phyloP scores from a whole-genome alignment of 2,329 filamentous ascomycete species.

The Aureobasidium leucospermi region DNA sequence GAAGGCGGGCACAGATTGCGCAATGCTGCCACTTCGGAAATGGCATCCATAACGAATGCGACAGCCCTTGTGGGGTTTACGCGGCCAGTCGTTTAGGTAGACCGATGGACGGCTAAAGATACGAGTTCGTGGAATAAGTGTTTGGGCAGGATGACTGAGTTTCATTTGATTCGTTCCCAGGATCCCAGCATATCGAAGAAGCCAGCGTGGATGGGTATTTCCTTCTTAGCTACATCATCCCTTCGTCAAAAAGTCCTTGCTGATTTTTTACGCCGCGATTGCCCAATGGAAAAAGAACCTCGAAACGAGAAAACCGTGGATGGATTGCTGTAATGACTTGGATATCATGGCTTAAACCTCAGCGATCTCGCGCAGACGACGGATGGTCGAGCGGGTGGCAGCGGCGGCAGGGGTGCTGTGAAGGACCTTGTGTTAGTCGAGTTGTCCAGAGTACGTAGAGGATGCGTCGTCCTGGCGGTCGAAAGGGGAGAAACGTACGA shows the following conservation, averaged over 20 bases:
- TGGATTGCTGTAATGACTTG: conserved; percentile 10
- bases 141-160: conserved; percentile 15
- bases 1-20: neutral
- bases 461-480: neutral
- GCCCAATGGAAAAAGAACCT: conserved; percentile 14
- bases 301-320: conserved; percentile 14
- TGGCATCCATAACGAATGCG: neutral
- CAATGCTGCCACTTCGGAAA: neutral
- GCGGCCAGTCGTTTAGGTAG: neutral
- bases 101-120: neutral
- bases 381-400: conserved; percentile 91
- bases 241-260: conserved; percentile 14
- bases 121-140: neutral
- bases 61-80: neutral
- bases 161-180: conserved; percentile 14
- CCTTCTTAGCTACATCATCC: conserved; percentile 14
- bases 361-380: conserved; percentile 93
- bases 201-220: conserved; percentile 11
- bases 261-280: conserved; percentile 15
- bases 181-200: conserved; percentile 11
- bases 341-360: conserved; percentile 61
- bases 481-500: conserved; percentile 57
- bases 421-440: conserved; percentile 22
- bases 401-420: conserved; percentile 81
- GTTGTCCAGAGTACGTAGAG: neutral